Conservation (phyloP, 306 rosid genomes). For the Calophaca sinica region DNA sequence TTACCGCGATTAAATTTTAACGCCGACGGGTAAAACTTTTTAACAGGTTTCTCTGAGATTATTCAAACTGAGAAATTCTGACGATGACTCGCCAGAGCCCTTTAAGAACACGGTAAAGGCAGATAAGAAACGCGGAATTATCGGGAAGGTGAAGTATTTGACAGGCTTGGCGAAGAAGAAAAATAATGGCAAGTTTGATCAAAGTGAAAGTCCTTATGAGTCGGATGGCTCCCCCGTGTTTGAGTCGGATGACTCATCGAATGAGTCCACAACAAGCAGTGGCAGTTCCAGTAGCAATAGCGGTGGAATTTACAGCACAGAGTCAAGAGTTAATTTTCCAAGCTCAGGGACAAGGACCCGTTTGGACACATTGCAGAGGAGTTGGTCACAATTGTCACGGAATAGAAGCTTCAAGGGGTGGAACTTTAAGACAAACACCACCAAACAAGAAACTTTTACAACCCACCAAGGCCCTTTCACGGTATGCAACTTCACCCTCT, state of each 20-base stretch:
- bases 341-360: neutral
- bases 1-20: neutral
- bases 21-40: neutral
- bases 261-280: constrained; percentile 42
- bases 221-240: constrained; percentile 48
- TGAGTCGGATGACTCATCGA: constrained; percentile 56
- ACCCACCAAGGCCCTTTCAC: neutral
- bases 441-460: constrained; percentile 43
- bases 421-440: constrained; percentile 39
- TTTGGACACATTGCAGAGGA: constrained; percentile 41
- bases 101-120: constrained; percentile 39
- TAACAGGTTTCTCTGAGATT: constrained; percentile 59
- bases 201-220: constrained; percentile 36
- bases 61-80: constrained; percentile 47
- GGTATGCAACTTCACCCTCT: constrained; percentile 33
- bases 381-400: constrained; percentile 36
- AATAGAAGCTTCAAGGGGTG: constrained; percentile 50
- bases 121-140: constrained; percentile 40
- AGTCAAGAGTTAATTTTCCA: constrained; percentile 8
- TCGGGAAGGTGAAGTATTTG: constrained; percentile 43
- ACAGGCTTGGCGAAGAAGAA: constrained; percentile 44
- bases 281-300: constrained; percentile 36
- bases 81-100: constrained; percentile 41
- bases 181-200: constrained; percentile 45
- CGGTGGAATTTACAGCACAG: neutral